Percentiles rank a stretch among this genome's conserved stretches.
phyloP scores from a whole-genome alignment of 257 asterid genomes.

The Paraleonurus japonicus region DNA sequence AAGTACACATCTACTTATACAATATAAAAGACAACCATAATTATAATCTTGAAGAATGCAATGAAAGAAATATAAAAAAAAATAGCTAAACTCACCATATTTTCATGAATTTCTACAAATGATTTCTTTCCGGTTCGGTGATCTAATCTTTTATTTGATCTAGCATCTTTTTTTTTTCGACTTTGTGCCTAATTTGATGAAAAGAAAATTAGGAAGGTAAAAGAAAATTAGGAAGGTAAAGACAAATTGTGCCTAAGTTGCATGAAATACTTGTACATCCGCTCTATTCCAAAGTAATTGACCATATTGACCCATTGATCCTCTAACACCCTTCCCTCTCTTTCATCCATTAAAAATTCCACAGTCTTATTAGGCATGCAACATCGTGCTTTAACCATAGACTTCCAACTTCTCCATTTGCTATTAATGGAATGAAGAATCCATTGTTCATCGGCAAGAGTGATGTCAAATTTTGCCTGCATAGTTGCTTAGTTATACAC shows the following conservation, averaged over 20 bases:
- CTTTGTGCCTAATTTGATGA: background rate
- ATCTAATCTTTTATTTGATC: background rate
- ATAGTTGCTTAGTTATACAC: background rate
- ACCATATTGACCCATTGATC: constrained; percentile 14
- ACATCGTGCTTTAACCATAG: background rate
- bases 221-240: too few relatives aligned
- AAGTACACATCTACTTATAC: too few relatives aligned
- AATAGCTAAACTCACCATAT: background rate
- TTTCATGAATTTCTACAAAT: background rate
- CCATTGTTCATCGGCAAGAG: constrained; percentile 3
- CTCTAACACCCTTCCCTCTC: background rate
- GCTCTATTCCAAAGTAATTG: constrained; percentile 13
- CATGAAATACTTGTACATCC: background rate
- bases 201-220: background rate
- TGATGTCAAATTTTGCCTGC: background rate
- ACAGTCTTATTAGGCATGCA: background rate
- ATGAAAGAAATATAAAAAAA: too few relatives aligned
- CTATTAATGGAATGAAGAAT: constrained; percentile 1
- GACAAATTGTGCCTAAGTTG: too few relatives aligned
- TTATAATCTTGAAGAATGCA: too few relatives aligned
- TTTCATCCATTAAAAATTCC: background rate
- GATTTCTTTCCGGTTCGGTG: constrained; percentile 1
- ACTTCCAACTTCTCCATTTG: constrained; percentile 11
- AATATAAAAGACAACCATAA: too few relatives aligned
- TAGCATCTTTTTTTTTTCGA: background rate